Base-by-base conservation (phyloP, 208 protist genomes). In the Trypanosoma rangeli region DNA sequence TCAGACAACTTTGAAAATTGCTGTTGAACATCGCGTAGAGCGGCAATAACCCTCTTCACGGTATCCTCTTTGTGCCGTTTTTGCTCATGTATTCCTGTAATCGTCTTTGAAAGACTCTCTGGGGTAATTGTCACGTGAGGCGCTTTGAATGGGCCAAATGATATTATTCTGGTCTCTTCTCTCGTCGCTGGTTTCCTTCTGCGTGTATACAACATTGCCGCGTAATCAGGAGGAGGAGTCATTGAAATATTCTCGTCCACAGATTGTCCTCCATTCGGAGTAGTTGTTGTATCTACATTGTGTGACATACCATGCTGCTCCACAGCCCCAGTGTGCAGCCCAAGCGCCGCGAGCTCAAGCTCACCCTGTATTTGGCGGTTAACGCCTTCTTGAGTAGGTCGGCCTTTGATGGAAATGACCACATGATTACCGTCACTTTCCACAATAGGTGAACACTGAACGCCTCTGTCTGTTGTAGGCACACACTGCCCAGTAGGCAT, bases 41-140 rank as follows among this genome's bases (percentile, higher is more conserved):
- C 35, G 10, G 37, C 68, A 35, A 57, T 64, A 5, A 73, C 37
- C 31, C 64, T 65, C 44, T 37, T 33, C 46, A 58, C 50, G 0
- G 68, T 56, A 22, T 26, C 68, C 52, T 73, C 57, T 56, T 73
- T 73, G 57, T 64, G 59, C 20, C n/a, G 33, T 35, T 50, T 59
- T 1, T 56, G 68, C 44, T 59, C 68, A 35, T 58, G 68, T 29
- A 64, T 56, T 31, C 39, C 68, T 24, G 44, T 10, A 16, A 73
- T 12, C 8, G 29, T 29, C 33, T 61, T 53, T 24, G 24, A 20
- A 4, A 44, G 22, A n/a, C 18, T 49, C 57, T 65, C 33, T 5
- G 59, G 13, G 12, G 16, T 46, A 28, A 64, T 39, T 26, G 44
- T 5, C 16, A 64, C 12, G 4, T 29, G 39, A 13, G 68, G 68